A percentile compares a stretch with the other conserved stretches of the same genome.
phyloP scores from a whole-genome alignment of 1,284 basidiomycete species.

The Apiotrichum sp. region DNA sequence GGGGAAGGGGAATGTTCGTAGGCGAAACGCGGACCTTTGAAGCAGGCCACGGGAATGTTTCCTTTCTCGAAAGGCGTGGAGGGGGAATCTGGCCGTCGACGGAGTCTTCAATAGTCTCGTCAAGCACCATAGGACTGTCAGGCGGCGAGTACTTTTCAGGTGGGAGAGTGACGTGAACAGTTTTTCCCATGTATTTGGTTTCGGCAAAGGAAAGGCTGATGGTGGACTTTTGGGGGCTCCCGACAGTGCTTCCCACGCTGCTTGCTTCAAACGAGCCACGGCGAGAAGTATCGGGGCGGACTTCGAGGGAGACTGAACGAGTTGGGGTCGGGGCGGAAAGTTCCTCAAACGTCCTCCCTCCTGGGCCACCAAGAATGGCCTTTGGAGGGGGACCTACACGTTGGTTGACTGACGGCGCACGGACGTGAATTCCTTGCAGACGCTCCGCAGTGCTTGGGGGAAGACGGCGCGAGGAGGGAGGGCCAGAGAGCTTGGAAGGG shows the following conservation, averaged over 20 bases:
- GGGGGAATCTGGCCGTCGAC: too few relatives aligned
- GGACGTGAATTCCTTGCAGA: neutral
- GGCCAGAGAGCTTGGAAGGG: neutral
- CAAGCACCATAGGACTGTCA: conserved; percentile 12
- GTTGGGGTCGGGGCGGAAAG: conserved; percentile 10
- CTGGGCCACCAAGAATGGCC: conserved; percentile 36
- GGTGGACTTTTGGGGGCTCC: neutral
- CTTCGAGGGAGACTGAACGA: conserved; percentile 1
- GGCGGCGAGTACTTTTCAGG: conserved; percentile 21
- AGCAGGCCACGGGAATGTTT: conserved; percentile 14
- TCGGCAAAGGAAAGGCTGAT: conserved; percentile 2
- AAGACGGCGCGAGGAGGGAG: conserved; percentile 1
- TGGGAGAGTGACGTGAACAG: conserved; percentile 21
- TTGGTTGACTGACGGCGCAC: conserved; percentile 1
- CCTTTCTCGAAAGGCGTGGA: conserved; percentile 4
- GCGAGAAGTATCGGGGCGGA: neutral
- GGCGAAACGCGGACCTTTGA: conserved; percentile 2
- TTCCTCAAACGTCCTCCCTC: conserved; percentile 41
- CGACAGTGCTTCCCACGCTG: neutral
- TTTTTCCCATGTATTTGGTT: conserved; percentile 19
- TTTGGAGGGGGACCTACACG: conserved; percentile 33
- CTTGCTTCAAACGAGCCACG: neutral
- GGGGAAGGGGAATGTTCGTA: conserved; percentile 9
- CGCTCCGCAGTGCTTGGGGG: neutral
- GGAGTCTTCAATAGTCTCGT: neutral